Base-by-base conservation (phyloP, 164 flowering plant species). In the Berberis thunbergii region DNA sequence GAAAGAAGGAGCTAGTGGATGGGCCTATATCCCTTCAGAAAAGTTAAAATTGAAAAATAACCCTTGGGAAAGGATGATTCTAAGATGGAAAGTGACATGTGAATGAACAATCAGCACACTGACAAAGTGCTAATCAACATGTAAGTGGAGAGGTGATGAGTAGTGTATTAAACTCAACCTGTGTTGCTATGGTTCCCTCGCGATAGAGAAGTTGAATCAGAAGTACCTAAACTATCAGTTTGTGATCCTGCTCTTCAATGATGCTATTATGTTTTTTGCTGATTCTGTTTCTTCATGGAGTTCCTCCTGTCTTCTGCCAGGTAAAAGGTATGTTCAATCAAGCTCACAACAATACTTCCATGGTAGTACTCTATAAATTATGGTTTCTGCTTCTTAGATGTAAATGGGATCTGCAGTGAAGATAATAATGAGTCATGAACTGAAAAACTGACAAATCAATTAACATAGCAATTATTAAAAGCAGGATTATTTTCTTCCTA, bases 291-390 rank as follows among this genome's bases (percentile, higher is more conserved):
- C 73, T 80, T 1, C 73, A 73, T 67, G 59, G 78, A 55, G 41
- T 75, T 74, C 72, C 88, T 49, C 68, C 76, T 63, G 72, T 72
- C 70, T 54, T 76, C 44, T 76, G 71, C 76, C 96, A 91, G 78
- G 79, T 80, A 67, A 64, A 78, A 81, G 96, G 95, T 88, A 83
- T 68, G 83, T 73, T 40, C 12, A 26, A 26, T 26, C 26, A 49
- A 38, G 45, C 52, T 41, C 49, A 39, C 41, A 48, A 49, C 50
- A 7, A 55, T 45, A 1, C n/a, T 53, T 61, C 26, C 6, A 50
- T 61, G 10, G 50, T 6, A 2, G 50, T 48, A 26, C 50, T 48
- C 7, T 48, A 11, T 48, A 48, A 48, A 48, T 48, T 4, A 26
- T 26, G 26, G 26, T 26, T 26, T 26, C 26, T 26, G 26, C 26